These are phyloP conservation scores for Diaporthe sp. DNA, from an alignment of 2,329 filamentous ascomycete species.

Conservation along the genomic window DNA sequence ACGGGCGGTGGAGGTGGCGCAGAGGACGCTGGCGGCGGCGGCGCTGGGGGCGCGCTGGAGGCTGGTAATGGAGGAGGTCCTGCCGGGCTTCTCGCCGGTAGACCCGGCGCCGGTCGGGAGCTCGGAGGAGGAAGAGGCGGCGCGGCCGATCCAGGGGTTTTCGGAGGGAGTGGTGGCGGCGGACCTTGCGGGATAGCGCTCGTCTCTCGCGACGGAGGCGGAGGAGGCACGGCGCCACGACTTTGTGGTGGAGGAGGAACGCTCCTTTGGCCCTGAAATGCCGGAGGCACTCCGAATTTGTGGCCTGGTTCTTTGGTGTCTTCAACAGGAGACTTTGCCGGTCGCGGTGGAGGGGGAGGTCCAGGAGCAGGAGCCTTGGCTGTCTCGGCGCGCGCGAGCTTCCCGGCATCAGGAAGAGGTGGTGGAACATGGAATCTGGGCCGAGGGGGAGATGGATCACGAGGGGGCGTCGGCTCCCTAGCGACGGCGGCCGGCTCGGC, in stretches of 20 bases:
- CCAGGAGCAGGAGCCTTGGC: constrained; percentile 66
- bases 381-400: constrained; percentile 75
- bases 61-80: constrained; percentile 48
- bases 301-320: constrained; percentile 70
- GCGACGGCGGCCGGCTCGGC: constrained; percentile 56
- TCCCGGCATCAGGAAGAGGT: constrained; percentile 90
- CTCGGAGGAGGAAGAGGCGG: constrained; percentile 67
- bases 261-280: constrained; percentile 78
- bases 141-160: constrained; percentile 59
- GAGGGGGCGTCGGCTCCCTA: constrained; percentile 70
- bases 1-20: constrained; percentile 55
- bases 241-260: constrained; percentile 83
- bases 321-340: constrained; percentile 79
- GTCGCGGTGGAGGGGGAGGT: constrained; percentile 77
- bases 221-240: constrained; percentile 79
- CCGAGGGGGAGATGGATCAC: constrained; percentile 79
- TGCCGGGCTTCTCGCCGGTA: constrained; percentile 54
- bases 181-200: constrained; percentile 50
- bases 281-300: constrained; percentile 83
- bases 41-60: constrained; percentile 52
- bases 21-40: constrained; percentile 51
- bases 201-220: constrained; percentile 68
- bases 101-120: constrained; percentile 65
- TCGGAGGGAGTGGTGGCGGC: constrained; percentile 63
- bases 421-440: constrained; percentile 88